Conservation (phyloP, 2,329 filamentous ascomycete species). For the Metarhizium humberi region DNA sequence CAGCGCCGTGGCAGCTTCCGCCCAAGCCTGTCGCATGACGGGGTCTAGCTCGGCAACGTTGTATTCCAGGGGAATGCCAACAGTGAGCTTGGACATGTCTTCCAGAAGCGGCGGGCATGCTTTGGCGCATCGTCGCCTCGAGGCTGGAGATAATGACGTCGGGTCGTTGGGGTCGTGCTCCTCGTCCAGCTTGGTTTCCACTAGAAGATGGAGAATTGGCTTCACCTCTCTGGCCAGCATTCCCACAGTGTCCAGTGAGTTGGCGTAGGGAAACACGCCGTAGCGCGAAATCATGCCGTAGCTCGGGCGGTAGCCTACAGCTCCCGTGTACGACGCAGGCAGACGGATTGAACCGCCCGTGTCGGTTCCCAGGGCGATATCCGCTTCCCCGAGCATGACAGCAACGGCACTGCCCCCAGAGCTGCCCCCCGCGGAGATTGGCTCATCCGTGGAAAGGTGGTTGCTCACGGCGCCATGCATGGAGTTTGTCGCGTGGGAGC, state of each 20-base stretch:
- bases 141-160: conserved; percentile 53
- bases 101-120: conserved; percentile 15
- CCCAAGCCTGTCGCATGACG: conserved; percentile 62
- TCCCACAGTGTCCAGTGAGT: conserved; percentile 86
- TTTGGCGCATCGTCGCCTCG: conserved; percentile 40
- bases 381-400: conserved; percentile 51
- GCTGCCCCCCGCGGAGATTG: conserved; percentile 71
- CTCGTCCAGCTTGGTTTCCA: conserved; percentile 37
- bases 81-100: conserved; percentile 27
- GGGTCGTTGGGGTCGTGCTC: conserved; percentile 63
- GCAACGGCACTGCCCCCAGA: conserved; percentile 90
- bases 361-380: conserved; percentile 76
- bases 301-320: conserved; percentile 82
- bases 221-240: conserved; percentile 51
- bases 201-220: conserved; percentile 40
- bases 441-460: conserved; percentile 23
- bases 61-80: conserved; percentile 65
- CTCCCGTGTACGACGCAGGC: conserved; percentile 77
- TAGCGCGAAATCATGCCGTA: conserved; percentile 81
- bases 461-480: conserved; percentile 56
- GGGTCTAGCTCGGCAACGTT: conserved; percentile 75
- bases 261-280: conserved; percentile 85
- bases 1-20: conserved; percentile 48
- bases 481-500: conserved; percentile 70
- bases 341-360: conserved; percentile 84